Base-by-base conservation (phyloP, 2,329 filamentous ascomycete species). In the Penicillium sp. region DNA sequence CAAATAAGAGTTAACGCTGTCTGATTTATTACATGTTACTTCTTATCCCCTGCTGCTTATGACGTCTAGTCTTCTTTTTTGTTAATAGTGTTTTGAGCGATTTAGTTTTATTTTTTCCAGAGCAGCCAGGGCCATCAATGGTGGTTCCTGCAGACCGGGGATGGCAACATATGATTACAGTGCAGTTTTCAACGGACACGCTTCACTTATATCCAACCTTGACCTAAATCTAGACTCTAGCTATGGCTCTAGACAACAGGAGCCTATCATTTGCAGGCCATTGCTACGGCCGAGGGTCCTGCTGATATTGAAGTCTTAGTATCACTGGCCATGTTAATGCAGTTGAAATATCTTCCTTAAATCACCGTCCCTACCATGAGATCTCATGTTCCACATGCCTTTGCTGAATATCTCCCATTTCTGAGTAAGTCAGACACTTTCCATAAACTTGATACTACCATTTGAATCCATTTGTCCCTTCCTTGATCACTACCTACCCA, bases 71-170 rank as follows among this genome's bases (percentile, higher is more conserved):
- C 43, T 48, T 51, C 52, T 49, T 20, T 37, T 51, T 54, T 59
- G 54, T 59, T 48, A 7, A 57, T 57, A 55, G 36, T 52, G 40
- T 51, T 54, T 34, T 32, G 28, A 59, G 57, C 57, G 49, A 44
- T 44, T 29, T 34, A 14, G 14, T 43, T 47, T 26, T 42, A 36
- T 48, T 32, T 48, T 32, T 28, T 45, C 29, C 29, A 14, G 35
- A 47, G 51, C 47, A 51, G 46, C 32, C 34, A 47, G 47, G 35
- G 43, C 31, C 28, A 50, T 47, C 37, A 31, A 28, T 36, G 18
- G 50, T 55, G 37, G 39, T 26, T 27, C 49, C 48, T 52, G 50
- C 44, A 42, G 45, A 44, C 46, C 36, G 44, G 42, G 16, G 55
- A 42, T 35, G 46, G 55, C 40, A 46, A 49, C 53, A 27, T 53